phyloP scores from a whole-genome alignment of 2,329 filamentous ascomycete genomes.

The Sphaerulina populicola region DNA sequence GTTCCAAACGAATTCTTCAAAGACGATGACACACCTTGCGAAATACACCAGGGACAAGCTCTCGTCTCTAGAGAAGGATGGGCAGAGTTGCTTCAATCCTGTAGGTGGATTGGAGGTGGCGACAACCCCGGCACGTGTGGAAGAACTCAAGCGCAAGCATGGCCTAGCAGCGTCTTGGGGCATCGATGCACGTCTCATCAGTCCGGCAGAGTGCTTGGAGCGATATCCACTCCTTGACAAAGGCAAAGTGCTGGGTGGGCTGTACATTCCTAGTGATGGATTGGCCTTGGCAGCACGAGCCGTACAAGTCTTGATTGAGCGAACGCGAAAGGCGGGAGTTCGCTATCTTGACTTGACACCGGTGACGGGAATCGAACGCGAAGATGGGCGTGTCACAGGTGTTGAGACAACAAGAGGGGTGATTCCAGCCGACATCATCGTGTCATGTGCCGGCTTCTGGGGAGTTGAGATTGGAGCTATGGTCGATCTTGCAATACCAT shows the following conservation, averaged over 20 bases:
- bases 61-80: slow-evolving; percentile 44
- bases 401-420: slow-evolving; percentile 45
- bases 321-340: slow-evolving; percentile 51
- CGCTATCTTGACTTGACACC: slow-evolving; percentile 49
- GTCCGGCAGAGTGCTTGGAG: slow-evolving; percentile 45
- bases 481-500: slow-evolving; percentile 50
- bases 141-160: slow-evolving; percentile 55
- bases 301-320: slow-evolving; percentile 53
- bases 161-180: slow-evolving; percentile 56
- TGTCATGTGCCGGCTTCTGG: slow-evolving; percentile 60
- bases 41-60: slow-evolving; percentile 56
- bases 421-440: slow-evolving; percentile 51
- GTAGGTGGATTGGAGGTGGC: slow-evolving; percentile 56
- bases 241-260: slow-evolving; percentile 46
- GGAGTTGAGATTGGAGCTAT: slow-evolving; percentile 57
- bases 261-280: slow-evolving; percentile 54
- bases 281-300: slow-evolving; percentile 54
- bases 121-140: slow-evolving; percentile 50
- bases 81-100: slow-evolving; percentile 52
- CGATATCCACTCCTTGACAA: slow-evolving; percentile 49
- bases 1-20: slow-evolving; percentile 54
- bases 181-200: slow-evolving; percentile 48
- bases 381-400: slow-evolving; percentile 47
- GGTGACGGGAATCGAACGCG: slow-evolving; percentile 50
- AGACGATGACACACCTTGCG: slow-evolving; percentile 52